Conservation (phyloP, 2,329 filamentous ascomycete species). For the Cryphonectria parasitica region DNA sequence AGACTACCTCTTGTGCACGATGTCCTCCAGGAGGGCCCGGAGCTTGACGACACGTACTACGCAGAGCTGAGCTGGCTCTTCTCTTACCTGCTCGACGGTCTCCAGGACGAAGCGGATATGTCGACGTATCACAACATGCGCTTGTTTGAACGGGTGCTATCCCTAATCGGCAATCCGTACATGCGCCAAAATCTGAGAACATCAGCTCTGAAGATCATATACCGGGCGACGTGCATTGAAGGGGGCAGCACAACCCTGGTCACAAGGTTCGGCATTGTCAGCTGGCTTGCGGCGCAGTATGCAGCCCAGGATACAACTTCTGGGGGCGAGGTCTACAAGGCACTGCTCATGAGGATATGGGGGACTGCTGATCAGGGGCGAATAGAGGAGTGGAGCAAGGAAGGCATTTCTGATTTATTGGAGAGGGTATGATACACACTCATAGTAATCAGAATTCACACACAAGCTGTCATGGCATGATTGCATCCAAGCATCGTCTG, state of each 20-base stretch:
- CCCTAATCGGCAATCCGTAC: slow-evolving; percentile 69
- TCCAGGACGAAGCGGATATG: slow-evolving; percentile 64
- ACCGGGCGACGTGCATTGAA: slow-evolving; percentile 67
- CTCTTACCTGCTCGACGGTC: slow-evolving; percentile 68
- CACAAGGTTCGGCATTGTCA: slow-evolving; percentile 74
- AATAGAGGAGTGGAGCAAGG: slow-evolving; percentile 68
- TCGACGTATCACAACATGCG: slow-evolving; percentile 62
- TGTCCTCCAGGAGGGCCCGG: slow-evolving; percentile 67
- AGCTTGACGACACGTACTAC: slow-evolving; percentile 73
- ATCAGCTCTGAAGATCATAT: slow-evolving; percentile 64
- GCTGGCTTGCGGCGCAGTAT: slow-evolving; percentile 71
- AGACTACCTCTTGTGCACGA: slow-evolving; percentile 72
- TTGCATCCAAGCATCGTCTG: background rate
- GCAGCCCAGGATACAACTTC: slow-evolving; percentile 44
- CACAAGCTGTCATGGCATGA: background rate
- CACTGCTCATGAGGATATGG: slow-evolving; percentile 62
- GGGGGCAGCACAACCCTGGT: slow-evolving; percentile 80
- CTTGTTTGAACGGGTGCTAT: slow-evolving; percentile 76
- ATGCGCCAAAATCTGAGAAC: slow-evolving; percentile 62
- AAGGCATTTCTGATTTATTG: slow-evolving; percentile 39
- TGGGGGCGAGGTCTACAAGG: slow-evolving; percentile 54
- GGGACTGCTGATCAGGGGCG: slow-evolving; percentile 70
- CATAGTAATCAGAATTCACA: background rate
- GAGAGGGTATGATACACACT: slow-evolving; percentile 10
- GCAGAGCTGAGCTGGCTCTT: slow-evolving; percentile 77